Evolutionary conservation across 2,329 filamentous ascomycete species (phyloP).

Genomic region (Rhynchosporium graminicola): DNA sequence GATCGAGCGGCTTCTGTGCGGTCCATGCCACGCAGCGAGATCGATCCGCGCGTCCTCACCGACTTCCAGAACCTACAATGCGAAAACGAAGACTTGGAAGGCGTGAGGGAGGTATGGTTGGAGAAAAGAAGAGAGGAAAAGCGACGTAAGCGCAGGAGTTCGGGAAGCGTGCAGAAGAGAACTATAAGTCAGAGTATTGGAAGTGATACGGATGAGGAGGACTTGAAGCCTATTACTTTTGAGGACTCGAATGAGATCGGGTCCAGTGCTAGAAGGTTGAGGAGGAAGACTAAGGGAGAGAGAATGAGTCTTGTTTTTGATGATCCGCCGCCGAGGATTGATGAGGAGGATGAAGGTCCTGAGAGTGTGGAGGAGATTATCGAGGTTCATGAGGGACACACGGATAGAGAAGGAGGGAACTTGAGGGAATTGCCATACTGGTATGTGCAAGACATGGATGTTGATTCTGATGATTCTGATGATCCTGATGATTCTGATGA

Average conservation of each 20-base stretch:
- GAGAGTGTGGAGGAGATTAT: constrained; percentile 39
- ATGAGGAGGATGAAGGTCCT: constrained; percentile 39
- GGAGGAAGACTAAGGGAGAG: constrained; percentile 38
- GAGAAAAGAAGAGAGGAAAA: constrained; percentile 31
- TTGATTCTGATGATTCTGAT: constrained; percentile 32
- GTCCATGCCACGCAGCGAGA: constrained; percentile 24
- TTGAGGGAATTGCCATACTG: constrained; percentile 37
- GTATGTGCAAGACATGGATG: constrained; percentile 38
- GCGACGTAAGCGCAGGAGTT: constrained; percentile 37
- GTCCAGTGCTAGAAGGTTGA: constrained; percentile 38
- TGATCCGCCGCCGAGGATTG: constrained; percentile 40
- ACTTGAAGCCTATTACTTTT: constrained; percentile 36
- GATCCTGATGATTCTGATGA: constrained; percentile 18
- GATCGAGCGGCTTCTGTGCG: constrained; percentile 32
- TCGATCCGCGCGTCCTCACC: constrained; percentile 30
- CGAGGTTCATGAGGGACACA: constrained; percentile 30
- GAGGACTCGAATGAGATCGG: constrained; percentile 39
- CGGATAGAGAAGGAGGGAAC: constrained; percentile 24
- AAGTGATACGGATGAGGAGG: constrained; percentile 41
- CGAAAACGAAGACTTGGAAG: constrained; percentile 28
- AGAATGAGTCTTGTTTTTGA: constrained; percentile 40
- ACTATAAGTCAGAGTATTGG: constrained; percentile 40
- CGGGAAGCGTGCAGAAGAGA: constrained; percentile 38
- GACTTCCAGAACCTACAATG: constrained; percentile 33
- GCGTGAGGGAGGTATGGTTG: constrained; percentile 35